A percentile compares a stretch with the other conserved stretches of the same genome.
Evolutionary conservation across 495 filamentous ascomycete genomes (phyloP).

Genomic region (Cetradonia linearis): DNA sequence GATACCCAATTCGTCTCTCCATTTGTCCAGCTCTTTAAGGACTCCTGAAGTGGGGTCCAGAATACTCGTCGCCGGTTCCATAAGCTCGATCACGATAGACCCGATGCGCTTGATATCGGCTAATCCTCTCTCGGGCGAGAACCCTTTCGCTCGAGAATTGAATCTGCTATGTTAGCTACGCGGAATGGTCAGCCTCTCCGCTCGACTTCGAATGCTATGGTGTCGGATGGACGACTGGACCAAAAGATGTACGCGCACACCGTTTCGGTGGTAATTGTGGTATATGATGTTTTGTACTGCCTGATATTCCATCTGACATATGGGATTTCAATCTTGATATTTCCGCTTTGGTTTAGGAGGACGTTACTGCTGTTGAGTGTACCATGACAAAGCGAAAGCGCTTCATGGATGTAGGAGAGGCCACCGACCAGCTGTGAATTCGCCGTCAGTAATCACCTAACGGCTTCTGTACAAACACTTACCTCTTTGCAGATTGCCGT

Average conservation of each 20-base stretch:
- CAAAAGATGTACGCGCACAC: no score
- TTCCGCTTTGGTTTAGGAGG: slow-evolving; percentile 13
- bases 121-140: neutral
- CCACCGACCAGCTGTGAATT: slow-evolving; percentile 10
- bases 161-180: slow-evolving; percentile 8
- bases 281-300: no score
- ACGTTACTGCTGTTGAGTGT: slow-evolving; percentile 15
- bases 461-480: slow-evolving; percentile 1
- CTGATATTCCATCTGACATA: no score
- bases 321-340: slow-evolving; percentile 19
- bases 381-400: slow-evolving; percentile 14
- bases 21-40: neutral
- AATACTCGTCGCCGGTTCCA: slow-evolving; percentile 5
- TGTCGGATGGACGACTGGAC: no score
- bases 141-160: neutral
- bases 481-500: slow-evolving; percentile 18
- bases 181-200: no score
- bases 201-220: no score
- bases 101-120: slow-evolving; percentile 1
- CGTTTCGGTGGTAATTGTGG: no score
- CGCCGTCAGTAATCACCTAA: slow-evolving; percentile 2
- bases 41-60: neutral
- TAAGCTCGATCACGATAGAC: slow-evolving; percentile 8
- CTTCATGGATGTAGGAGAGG: slow-evolving; percentile 17
- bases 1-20: slow-evolving; percentile 5